Conservation (phyloP, 176 grass and related monocot species). For the Poa pratensis region DNA sequence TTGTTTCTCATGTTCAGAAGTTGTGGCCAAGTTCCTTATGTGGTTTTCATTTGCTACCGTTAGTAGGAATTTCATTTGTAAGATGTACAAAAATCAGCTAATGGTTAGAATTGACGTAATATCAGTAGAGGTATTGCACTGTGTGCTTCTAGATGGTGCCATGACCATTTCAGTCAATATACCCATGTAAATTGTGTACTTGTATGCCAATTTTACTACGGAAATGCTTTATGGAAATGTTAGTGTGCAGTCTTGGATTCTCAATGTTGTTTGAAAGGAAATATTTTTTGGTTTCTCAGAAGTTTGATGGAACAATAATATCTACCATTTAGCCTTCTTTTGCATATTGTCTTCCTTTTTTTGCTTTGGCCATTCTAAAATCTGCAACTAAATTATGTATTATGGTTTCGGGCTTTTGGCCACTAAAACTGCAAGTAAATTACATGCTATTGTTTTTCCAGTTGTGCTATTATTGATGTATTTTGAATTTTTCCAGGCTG, state of each 20-base stretch:
- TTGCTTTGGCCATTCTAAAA: slow-evolving; percentile 5
- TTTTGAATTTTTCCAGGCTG: slow-evolving; percentile 53
- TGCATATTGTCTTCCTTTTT: background rate
- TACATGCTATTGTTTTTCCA: background rate
- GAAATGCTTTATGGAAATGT: background rate
- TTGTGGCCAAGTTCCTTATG: too few species aligned
- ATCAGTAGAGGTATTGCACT: background rate
- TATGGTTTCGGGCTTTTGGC: background rate
- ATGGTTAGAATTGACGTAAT: background rate
- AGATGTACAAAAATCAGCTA: background rate
- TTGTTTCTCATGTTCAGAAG: too few species aligned
- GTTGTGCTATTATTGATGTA: background rate
- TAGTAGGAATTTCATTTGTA: background rate
- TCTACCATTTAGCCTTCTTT: background rate
- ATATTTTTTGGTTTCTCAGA: background rate
- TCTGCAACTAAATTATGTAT: background rate
- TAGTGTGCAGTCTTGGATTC: background rate
- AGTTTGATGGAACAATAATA: background rate
- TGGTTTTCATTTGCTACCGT: background rate
- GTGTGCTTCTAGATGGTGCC: background rate
- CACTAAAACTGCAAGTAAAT: background rate
- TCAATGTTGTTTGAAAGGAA: background rate
- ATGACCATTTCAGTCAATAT: background rate
- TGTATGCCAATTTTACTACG: slow-evolving; percentile 11
- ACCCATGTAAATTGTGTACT: background rate